These are phyloP conservation scores for Apiospora koreana DNA, from an alignment of 2,329 filamentous ascomycete genomes.

Conservation along the genomic window DNA sequence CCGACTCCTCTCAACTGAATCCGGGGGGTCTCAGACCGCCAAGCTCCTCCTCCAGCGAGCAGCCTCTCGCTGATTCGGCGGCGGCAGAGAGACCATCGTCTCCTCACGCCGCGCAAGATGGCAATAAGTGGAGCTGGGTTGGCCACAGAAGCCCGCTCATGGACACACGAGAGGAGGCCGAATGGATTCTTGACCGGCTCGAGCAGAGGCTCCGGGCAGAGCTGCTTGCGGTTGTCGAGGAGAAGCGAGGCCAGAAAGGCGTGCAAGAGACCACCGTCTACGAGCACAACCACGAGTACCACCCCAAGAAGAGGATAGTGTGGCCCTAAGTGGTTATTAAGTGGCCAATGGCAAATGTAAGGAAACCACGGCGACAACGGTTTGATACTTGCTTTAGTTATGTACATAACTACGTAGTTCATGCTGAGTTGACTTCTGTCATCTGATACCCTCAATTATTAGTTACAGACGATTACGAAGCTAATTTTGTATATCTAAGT, in stretches of 20 bases:
- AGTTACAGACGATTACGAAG: not conserved
- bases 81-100: not conserved
- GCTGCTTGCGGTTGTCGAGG: slow-evolving; percentile 34
- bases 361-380: not conserved
- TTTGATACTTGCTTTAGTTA: not conserved
- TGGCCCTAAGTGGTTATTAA: not conserved
- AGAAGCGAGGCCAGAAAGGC: slow-evolving; percentile 17
- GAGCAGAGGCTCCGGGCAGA: slow-evolving; percentile 56
- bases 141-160: slow-evolving; percentile 69
- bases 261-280: not conserved
- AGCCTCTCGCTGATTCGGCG: not conserved
- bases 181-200: slow-evolving; percentile 72
- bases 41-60: not conserved
- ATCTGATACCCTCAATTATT: not conserved
- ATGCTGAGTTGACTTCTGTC: too few species aligned
- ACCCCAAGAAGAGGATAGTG: not conserved
- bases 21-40: not conserved
- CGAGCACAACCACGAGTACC: not conserved
- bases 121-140: slow-evolving; percentile 69
- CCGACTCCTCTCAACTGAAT: not conserved
- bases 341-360: not conserved
- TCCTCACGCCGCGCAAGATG: not conserved
- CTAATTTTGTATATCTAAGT: too few species aligned
- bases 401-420: not conserved
- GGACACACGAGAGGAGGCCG: slow-evolving; percentile 66